A percentile compares a stretch with the other conserved stretches of the same genome.
Evolutionary conservation across 768 basidiomycete species (phyloP).

Genomic region (Lentinula aciculospora): DNA sequence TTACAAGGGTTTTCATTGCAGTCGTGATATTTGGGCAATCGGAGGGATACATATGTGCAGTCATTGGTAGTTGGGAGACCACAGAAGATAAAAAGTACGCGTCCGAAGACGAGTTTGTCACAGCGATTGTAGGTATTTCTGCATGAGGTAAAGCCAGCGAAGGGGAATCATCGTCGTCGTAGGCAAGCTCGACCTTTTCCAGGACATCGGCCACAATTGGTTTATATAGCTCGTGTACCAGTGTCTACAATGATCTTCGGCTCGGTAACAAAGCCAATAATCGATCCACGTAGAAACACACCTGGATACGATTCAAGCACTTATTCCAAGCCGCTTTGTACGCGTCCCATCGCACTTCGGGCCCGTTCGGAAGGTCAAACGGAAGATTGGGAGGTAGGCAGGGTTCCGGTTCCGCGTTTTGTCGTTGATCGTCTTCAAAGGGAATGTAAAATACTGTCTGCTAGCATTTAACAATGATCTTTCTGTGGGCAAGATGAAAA

Average conservation of each 20-base stretch:
- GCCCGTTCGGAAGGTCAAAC: neutral
- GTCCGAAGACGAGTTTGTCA: constrained; percentile 36
- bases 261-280: neutral
- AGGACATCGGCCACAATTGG: constrained; percentile 42
- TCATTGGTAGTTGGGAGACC: constrained; percentile 25
- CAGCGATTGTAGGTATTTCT: constrained; percentile 55
- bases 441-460: constrained; percentile 7
- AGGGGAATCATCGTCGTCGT: constrained; percentile 29
- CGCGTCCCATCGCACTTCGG: constrained; percentile 36
- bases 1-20: constrained; percentile 51
- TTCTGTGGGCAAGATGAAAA: neutral
- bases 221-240: constrained; percentile 41
- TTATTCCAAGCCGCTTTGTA: constrained; percentile 56
- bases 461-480: neutral
- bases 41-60: constrained; percentile 49
- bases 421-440: neutral
- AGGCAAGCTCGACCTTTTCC: constrained; percentile 36
- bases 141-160: constrained; percentile 47
- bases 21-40: constrained; percentile 49
- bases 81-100: constrained; percentile 44
- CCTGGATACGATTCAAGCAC: constrained; percentile 53
- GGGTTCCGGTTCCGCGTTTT: neutral
- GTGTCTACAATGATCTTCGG: constrained; percentile 25
- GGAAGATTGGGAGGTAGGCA: neutral
- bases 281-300: constrained; percentile 17